These are phyloP conservation scores for Selenicereus undatus DNA, from an alignment of 148 eudicot species.

Conservation along the genomic window DNA sequence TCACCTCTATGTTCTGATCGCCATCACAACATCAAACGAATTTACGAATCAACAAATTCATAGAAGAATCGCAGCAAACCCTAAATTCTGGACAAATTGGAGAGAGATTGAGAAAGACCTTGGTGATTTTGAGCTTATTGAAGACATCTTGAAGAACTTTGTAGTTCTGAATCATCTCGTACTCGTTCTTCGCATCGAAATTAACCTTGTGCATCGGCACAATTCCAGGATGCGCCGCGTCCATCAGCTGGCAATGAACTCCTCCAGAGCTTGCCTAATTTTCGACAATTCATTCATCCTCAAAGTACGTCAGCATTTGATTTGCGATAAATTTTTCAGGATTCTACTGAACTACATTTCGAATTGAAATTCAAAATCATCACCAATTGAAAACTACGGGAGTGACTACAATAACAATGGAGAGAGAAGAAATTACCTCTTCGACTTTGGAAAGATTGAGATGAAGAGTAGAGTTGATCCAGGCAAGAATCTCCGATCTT, in stretches of 20 bases:
- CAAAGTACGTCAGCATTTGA: neutral
- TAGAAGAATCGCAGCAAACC: neutral
- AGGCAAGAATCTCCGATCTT: slow-evolving; percentile 73
- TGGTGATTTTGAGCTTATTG: slow-evolving; percentile 83
- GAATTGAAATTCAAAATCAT: neutral
- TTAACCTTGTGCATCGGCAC: slow-evolving; percentile 96
- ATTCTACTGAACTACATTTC: neutral
- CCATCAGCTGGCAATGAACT: slow-evolving; percentile 91
- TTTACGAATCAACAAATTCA: neutral
- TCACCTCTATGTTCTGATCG: slow-evolving; percentile 77
- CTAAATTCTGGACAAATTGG: neutral
- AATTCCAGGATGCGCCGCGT: slow-evolving; percentile 77
- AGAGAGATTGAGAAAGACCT: slow-evolving; percentile 34
- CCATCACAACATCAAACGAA: neutral
- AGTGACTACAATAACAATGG: neutral
- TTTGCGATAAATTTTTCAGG: no score
- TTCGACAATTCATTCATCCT: neutral
- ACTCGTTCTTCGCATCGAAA: slow-evolving; percentile 86
- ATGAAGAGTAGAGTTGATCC: slow-evolving; percentile 85
- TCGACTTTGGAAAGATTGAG: slow-evolving; percentile 88
- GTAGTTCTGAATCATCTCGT: slow-evolving; percentile 89
- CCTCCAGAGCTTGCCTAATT: slow-evolving; percentile 77
- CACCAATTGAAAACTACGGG: neutral
- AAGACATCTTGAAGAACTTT: slow-evolving; percentile 91
- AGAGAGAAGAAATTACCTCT: slow-evolving; percentile 46